phyloP scores from a whole-genome alignment of 2,329 filamentous ascomycete species.

The Ilyonectria mors-panacis region DNA sequence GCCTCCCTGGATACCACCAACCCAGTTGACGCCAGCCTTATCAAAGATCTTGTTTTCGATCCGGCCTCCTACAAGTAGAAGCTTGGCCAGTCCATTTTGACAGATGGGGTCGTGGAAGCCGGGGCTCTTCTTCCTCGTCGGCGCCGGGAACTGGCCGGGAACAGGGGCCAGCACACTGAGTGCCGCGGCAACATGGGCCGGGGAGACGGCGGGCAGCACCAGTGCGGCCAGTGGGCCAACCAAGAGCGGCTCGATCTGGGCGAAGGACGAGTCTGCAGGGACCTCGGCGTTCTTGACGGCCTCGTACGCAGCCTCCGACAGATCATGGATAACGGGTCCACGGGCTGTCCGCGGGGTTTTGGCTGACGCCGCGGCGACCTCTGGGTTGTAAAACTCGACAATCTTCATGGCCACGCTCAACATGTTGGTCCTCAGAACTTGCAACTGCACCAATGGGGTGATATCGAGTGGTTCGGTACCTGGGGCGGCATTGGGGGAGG shows the following conservation, averaged over 20 bases:
- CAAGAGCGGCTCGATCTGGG: slow-evolving; percentile 80
- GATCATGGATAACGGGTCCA: slow-evolving; percentile 63
- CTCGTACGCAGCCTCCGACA: slow-evolving; percentile 68
- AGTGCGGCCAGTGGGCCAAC: slow-evolving; percentile 86
- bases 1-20: slow-evolving; percentile 84
- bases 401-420: slow-evolving; percentile 88
- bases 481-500: slow-evolving; percentile 47
- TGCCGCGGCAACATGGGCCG: slow-evolving; percentile 85
- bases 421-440: slow-evolving; percentile 91
- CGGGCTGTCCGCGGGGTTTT: slow-evolving; percentile 49
- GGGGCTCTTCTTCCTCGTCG: slow-evolving; percentile 81
- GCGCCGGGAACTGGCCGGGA: slow-evolving; percentile 81
- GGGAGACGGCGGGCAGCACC: slow-evolving; percentile 86
- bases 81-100: slow-evolving; percentile 87
- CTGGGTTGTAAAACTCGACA: slow-evolving; percentile 83
- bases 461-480: slow-evolving; percentile 60
- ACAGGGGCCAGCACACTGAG: slow-evolving; percentile 83
- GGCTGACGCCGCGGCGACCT: slow-evolving; percentile 53
- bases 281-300: slow-evolving; percentile 58
- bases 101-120: slow-evolving; percentile 85
- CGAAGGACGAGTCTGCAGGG: slow-evolving; percentile 60
- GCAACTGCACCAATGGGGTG: slow-evolving; percentile 77
- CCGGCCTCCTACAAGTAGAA: slow-evolving; percentile 88
- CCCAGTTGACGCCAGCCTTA: slow-evolving; percentile 74
- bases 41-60: slow-evolving; percentile 91